Evolutionary conservation across 106 monocot genomes (phyloP), one percentile per base, ranked within the genome.

Genomic region (Chionographis japonica): DNA sequence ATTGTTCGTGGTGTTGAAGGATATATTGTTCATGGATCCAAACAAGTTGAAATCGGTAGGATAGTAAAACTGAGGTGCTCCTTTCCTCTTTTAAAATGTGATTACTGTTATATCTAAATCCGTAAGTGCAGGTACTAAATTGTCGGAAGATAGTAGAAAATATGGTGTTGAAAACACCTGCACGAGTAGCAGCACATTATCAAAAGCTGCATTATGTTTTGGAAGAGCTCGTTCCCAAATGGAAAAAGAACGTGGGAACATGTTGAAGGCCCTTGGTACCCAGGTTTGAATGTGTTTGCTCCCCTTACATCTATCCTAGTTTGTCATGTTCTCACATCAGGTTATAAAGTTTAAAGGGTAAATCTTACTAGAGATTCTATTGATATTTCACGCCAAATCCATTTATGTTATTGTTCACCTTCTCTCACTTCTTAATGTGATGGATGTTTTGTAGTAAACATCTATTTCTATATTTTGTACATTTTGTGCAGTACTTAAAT

Each of bases 1-100:
- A 79, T 98, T 62, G 98, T 98, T 59, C 89, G 98, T 72, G 93
- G 98, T 75, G 93, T 98, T 40, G 98, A 98, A 80, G 98, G 98
- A 15, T 93, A 93, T 71, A 98, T 98, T 72, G 87, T 98, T 52
- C 85, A 89, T 62, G 87, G 90, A 40, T 90, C 89, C 59, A 98
- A 98, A 73, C 90, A 93, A 90, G 90, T 93, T 69, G 98, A 98
- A 79, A 98, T 98, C 66, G 98, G 98, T 90, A 75, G 14, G 14
- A 55, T 61, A n/a, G 50, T 58, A 6, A 53, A 62, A 38, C 27
- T 38, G 9, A 49, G 16, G 4, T 46, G 38, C 46, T 73, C 13
- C 38, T 38, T 51, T 42, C 12, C 27, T 6, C 52, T 27, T 38
- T 36, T 8, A 15, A 27, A 54, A 12, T 42, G 10, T 40, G 0